These are phyloP conservation scores for Macrophomina phaseolina DNA, from an alignment of 2,329 filamentous ascomycete genomes.

Conservation along the genomic window DNA sequence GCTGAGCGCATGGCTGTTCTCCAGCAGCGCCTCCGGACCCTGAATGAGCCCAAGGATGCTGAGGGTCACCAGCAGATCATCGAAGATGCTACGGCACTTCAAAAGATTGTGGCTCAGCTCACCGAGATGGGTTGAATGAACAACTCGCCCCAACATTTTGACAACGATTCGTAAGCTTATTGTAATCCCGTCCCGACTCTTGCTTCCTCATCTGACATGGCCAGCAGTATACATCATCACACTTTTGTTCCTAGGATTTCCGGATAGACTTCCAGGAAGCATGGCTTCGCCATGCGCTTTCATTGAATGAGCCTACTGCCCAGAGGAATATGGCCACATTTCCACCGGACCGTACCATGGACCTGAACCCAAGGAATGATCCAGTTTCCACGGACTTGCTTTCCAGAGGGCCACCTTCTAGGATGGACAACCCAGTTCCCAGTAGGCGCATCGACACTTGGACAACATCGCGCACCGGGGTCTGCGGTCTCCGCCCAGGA, in stretches of 20 bases:
- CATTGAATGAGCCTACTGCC: constrained; percentile 19
- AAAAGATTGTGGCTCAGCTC: constrained; percentile 43
- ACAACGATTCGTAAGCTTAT: constrained; percentile 21
- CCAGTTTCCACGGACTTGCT: constrained; percentile 9
- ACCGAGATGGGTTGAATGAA: constrained; percentile 42
- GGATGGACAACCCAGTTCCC: constrained; percentile 16
- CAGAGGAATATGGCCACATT: constrained; percentile 23
- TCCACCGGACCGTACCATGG: constrained; percentile 14
- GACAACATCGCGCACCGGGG: not conserved
- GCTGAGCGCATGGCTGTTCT: constrained; percentile 43
- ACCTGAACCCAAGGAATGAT: constrained; percentile 16
- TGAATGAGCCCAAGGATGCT: constrained; percentile 43
- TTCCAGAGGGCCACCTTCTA: constrained; percentile 7
- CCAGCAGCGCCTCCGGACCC: constrained; percentile 39
- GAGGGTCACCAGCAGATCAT: constrained; percentile 42
- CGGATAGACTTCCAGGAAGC: constrained; percentile 20
- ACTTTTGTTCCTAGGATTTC: constrained; percentile 17
- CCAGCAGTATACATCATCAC: not conserved
- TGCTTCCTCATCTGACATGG: not conserved
- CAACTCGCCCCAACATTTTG: not conserved
- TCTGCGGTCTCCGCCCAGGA: not conserved
- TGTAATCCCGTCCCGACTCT: not conserved
- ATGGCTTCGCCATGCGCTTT: constrained; percentile 26
- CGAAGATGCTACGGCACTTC: constrained; percentile 42
- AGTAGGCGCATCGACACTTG: constrained; percentile 7